Conservation (phyloP, 352 stramenopile genomes). For the Thraustochytrium sp. region DNA sequence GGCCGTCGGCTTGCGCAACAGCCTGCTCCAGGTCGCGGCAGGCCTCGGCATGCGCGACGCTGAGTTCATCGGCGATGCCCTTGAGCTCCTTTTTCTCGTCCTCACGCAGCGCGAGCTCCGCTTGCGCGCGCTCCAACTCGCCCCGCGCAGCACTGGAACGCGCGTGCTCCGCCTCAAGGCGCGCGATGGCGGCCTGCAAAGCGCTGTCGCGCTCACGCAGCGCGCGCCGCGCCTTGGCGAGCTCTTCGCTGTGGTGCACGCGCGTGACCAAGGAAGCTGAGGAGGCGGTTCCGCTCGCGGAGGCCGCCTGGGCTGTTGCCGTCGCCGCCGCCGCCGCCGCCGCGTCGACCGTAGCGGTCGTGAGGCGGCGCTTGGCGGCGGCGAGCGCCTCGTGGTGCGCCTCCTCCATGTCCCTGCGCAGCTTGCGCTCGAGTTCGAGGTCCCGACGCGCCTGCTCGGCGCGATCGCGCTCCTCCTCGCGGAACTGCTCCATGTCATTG, state of each 20-base stretch:
- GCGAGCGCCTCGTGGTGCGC: background rate
- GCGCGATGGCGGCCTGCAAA: background rate
- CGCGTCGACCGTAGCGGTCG: background rate
- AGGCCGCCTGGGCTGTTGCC: background rate
- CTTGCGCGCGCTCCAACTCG: background rate
- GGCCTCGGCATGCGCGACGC: background rate
- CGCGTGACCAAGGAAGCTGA: background rate
- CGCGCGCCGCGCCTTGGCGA: background rate
- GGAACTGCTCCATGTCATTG: background rate
- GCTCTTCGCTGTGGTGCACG: slow-evolving; percentile 9
- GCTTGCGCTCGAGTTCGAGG: background rate
- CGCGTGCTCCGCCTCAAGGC: no score
- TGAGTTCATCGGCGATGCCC: background rate
- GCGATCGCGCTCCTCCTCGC: background rate
- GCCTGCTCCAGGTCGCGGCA: background rate
- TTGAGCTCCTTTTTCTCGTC: background rate
- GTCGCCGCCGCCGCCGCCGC: background rate
- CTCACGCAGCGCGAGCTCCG: background rate
- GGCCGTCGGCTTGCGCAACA: background rate
- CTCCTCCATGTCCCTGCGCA: background rate
- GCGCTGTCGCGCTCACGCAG: background rate
- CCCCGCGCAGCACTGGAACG: no score
- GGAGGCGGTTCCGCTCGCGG: no score
- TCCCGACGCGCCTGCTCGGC: slow-evolving; percentile 1
- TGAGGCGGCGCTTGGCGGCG: background rate